phyloP scores from a whole-genome alignment of 441 rosid species.

The Pelargonium australe region DNA sequence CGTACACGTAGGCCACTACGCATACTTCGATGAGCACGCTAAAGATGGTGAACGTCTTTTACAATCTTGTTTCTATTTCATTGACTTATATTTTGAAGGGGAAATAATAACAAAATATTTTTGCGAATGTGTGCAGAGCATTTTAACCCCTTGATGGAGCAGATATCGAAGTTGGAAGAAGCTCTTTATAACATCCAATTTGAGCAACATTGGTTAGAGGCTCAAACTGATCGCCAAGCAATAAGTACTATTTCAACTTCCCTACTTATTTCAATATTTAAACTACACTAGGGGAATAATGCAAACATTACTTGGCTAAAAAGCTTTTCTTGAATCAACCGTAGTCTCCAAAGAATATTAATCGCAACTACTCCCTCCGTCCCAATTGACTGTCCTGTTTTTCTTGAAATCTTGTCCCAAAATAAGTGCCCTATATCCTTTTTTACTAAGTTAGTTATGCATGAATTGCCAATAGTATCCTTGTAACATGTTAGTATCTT shows the following conservation, averaged over 20 bases:
- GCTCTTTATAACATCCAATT: conserved; percentile 57
- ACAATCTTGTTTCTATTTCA: not conserved
- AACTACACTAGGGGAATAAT: not conserved
- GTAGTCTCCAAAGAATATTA: too few relatives aligned
- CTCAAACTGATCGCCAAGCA: conserved; percentile 59
- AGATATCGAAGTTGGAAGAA: conserved; percentile 49
- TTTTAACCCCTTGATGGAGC: conserved; percentile 50
- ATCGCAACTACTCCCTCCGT: too few relatives aligned
- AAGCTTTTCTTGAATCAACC: not conserved
- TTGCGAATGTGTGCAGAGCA: conserved; percentile 37
- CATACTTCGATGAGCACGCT: conserved; percentile 52
- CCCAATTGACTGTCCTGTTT: too few relatives aligned
- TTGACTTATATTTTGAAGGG: too few relatives aligned
- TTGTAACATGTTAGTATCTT: not conserved
- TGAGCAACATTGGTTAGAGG: conserved; percentile 66
- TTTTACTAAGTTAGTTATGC: not conserved
- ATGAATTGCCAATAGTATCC: not conserved
- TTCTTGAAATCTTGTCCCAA: too few relatives aligned
- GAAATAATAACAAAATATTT: not conserved
- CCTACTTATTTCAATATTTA: not conserved
- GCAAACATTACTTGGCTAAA: not conserved
- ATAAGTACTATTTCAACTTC: conserved; percentile 29
- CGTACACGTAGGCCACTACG: conserved; percentile 47
- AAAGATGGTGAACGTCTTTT: conserved; percentile 42
- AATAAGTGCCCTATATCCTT: too few relatives aligned